phyloP scores from a whole-genome alignment of 1,284 basidiomycete species.

The Tranzscheliella williamsii region DNA sequence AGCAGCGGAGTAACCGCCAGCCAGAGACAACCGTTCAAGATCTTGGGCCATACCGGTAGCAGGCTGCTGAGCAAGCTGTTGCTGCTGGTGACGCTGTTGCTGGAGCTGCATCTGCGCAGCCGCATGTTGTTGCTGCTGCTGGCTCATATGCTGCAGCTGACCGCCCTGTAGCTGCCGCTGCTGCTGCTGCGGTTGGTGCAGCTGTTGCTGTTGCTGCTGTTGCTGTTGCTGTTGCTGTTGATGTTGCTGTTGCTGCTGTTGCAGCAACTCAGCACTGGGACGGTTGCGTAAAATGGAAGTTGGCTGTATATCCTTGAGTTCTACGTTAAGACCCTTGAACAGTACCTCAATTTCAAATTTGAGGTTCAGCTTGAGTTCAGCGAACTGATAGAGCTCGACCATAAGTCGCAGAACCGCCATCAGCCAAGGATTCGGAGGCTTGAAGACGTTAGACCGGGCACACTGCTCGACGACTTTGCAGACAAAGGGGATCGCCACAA shows the following conservation, averaged over 20 bases:
- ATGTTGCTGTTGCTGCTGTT: conserved; percentile 38
- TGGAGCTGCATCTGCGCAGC: conserved; percentile 24
- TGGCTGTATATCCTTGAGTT: conserved; percentile 83
- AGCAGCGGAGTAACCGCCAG: conserved; percentile 25
- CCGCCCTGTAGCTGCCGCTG: conserved; percentile 11
- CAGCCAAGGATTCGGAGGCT: conserved; percentile 95
- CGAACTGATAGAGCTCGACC: conserved; percentile 93
- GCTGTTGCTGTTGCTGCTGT: conserved; percentile 32
- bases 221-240: conserved; percentile 33
- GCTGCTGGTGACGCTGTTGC: conserved; percentile 41
- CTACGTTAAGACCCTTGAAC: conserved; percentile 86
- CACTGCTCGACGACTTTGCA: conserved; percentile 95
- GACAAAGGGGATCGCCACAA: conserved; percentile 96
- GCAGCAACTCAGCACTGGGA: conserved; percentile 35
- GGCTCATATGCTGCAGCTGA: conserved; percentile 39
- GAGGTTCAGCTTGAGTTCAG: conserved; percentile 92
- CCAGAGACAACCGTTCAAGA: conserved; percentile 48
- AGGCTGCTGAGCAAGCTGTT: conserved; percentile 34
- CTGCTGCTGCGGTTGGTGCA: too few species aligned
- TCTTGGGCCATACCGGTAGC: conserved; percentile 39
- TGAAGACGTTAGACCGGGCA: conserved; percentile 85
- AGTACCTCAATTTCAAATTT: conserved; percentile 99
- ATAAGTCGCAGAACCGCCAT: conserved; percentile 91
- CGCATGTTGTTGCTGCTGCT: conserved; percentile 38
- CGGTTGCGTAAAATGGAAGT: conserved; percentile 76